Base-by-base conservation (phyloP, 805 yeast genomes). In the Teunomyces kruisii region DNA sequence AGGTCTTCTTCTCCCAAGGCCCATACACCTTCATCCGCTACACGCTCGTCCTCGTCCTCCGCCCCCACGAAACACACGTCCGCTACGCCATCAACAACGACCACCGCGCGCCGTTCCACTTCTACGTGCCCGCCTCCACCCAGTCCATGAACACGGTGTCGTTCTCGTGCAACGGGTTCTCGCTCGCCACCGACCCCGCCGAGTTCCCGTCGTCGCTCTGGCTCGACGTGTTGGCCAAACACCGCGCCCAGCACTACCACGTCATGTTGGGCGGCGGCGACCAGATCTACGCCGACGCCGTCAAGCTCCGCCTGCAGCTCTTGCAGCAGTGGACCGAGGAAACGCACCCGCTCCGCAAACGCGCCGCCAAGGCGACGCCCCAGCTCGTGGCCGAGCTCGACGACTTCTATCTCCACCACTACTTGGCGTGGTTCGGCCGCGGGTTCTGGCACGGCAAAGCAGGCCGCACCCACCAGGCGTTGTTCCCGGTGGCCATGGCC, bases 251-350 rank as follows among this genome's bases (percentile, higher is more conserved):
- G 6, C 70, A 74, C 32, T 88, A 88, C 65, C 97, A 92, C 62
- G 97, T 89, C 4, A 91, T 92, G 96, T 71, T 94, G 24, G 98
- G 98, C 24, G 98, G 98, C 42, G 99, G 99, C 27, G 99, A 92
- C 66, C 99, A 92, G 67, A 77, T 92, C 41, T 92, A 92, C 62
- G 82, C 91, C 42, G 99, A 92, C 65, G 75, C 88, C 1, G 81
- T 92, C 53, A 86, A 85, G 62, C 52, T 75, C 15, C 72, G 79
- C 15, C 80, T 84, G 12, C 58, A 74, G 39, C 65, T 71, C 26
- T 79, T 86, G 53, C 62, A 74, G 48, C 61, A 78, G 26, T 90
- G 97, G 96, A 62, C 80, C 24, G 58, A 71, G 24, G 81, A 80
- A 49, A 74, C 70, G 45, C 78, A 74, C 47, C 66, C 81, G 8